Base-by-base conservation (phyloP, 129 eudicot genomes). In the Heracleum sosnowskyi region DNA sequence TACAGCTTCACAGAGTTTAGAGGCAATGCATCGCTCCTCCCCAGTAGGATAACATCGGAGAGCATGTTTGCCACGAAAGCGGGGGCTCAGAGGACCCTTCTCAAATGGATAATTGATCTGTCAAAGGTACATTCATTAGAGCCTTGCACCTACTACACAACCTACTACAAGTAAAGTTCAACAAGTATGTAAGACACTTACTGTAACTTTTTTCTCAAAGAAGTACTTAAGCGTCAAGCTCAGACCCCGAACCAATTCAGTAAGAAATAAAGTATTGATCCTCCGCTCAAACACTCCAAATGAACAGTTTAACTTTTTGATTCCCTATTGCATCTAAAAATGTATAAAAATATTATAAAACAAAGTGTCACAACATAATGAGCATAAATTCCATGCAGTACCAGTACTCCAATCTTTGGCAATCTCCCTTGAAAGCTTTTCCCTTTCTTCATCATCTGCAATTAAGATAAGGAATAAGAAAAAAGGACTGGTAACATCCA, bases 1-100 rank as follows among this genome's bases (percentile, higher is more conserved):
- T 86, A 95, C 98, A 88, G 98, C 98, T 90, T 95, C 98, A 84
- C 98, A 95, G 33, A 95, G 96, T 88, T 95, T 95, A 79, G 97
- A 95, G 78, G 98, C 98, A 90, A 95, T 95, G 88, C 98, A 95
- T 34, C 98, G 96, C 79, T 95, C 98, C 84, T 95, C 98, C 82
- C 98, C 98, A 41, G 98, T 90, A 64, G 98, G 89, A 86, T 95
- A 95, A 75, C 98, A 94, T 44, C 98, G 84, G 42, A 95, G 96
- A 31, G 98, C 98, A 82, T 95, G 98, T 82, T 95, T 97, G 76
- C 98, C 98, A 83, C 97, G 97, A 82, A 95, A 95, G 73, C 97
- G 96, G 39, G 98, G 98, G 88, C 98, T 95, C 87, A 95, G 83
- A 75, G 98, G 98, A 77, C 98, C 98, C 81, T 95, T 95, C 87